These are phyloP conservation scores for Neopestalotiopsis sp. DNA, from an alignment of 2,329 filamentous ascomycete genomes.

Conservation along the genomic window DNA sequence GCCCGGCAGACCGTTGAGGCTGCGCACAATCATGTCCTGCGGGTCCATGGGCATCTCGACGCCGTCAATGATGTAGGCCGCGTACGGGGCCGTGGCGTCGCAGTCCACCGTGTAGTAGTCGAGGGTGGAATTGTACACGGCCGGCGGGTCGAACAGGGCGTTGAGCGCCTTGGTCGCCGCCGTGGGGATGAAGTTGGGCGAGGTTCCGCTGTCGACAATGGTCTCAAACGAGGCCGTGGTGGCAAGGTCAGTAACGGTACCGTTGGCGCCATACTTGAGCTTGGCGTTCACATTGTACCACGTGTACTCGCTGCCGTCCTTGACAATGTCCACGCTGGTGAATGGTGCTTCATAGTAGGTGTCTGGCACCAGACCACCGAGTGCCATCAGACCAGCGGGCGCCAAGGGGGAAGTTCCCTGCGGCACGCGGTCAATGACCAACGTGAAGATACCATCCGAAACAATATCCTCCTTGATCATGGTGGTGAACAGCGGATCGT, in stretches of 20 bases:
- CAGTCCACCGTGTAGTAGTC: constrained; percentile 16
- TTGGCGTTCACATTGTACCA: constrained; percentile 9
- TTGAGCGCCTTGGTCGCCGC: constrained; percentile 14
- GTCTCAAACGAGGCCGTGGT: constrained; percentile 7
- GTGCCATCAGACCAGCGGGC: constrained; percentile 15
- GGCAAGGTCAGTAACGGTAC: constrained; percentile 3
- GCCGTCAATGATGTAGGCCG: constrained; percentile 21
- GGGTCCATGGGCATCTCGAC: constrained; percentile 25
- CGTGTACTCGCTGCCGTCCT: background rate
- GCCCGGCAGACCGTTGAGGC: constrained; percentile 26
- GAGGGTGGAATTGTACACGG: constrained; percentile 18
- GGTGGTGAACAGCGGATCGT: constrained; percentile 17
- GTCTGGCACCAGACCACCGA: constrained; percentile 18
- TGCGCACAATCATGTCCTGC: constrained; percentile 26
- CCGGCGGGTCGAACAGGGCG: constrained; percentile 17
- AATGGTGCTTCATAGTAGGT: constrained; percentile 20
- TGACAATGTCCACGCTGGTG: constrained; percentile 16
- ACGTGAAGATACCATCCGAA: constrained; percentile 19
- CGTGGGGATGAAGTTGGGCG: constrained; percentile 20
- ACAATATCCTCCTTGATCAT: constrained; percentile 15
- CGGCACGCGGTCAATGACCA: constrained; percentile 25
- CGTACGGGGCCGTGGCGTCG: constrained; percentile 15
- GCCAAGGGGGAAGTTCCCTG: constrained; percentile 14
- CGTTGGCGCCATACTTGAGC: constrained; percentile 16
- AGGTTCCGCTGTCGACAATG: constrained; percentile 19